phyloP scores from a whole-genome alignment of 2,329 filamentous ascomycete genomes.

The Stenocarpella maydis region DNA sequence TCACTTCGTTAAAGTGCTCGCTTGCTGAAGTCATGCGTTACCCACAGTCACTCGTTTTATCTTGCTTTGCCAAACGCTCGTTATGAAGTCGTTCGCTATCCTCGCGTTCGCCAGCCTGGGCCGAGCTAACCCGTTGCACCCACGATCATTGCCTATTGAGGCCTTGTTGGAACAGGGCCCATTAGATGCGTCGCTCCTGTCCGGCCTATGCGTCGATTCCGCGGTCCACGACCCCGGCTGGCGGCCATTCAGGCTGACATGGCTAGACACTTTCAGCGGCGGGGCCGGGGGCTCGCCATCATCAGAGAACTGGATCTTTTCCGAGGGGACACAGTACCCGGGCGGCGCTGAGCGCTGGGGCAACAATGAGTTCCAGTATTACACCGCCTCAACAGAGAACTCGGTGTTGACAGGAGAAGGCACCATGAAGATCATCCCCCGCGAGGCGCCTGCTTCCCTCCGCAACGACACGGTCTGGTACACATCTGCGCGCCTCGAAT shows the following conservation, averaged over 20 bases:
- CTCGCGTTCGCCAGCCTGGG: neutral
- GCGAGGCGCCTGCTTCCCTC: neutral
- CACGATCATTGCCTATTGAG: neutral
- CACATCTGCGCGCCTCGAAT: neutral
- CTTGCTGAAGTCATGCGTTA: neutral
- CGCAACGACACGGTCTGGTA: neutral
- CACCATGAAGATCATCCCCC: constrained; percentile 11
- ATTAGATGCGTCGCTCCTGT: neutral
- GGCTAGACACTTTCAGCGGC: constrained; percentile 6
- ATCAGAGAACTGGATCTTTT: constrained; percentile 2
- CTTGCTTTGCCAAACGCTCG: neutral
- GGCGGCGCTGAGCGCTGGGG: neutral
- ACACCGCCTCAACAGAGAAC: neutral
- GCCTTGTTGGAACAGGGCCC: neutral
- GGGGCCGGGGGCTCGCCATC: neutral
- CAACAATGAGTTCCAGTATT: constrained; percentile 12
- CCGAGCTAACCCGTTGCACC: neutral
- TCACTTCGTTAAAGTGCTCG: neutral
- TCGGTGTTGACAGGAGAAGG: neutral
- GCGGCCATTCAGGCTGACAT: constrained; percentile 1
- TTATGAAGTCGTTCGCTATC: constrained; percentile 2
- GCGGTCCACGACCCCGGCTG: neutral
- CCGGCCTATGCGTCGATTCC: neutral
- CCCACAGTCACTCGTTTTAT: neutral
- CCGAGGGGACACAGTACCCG: neutral